Base-by-base conservation (phyloP, 805 yeast genomes). In the Nakazawaea sp. region DNA sequence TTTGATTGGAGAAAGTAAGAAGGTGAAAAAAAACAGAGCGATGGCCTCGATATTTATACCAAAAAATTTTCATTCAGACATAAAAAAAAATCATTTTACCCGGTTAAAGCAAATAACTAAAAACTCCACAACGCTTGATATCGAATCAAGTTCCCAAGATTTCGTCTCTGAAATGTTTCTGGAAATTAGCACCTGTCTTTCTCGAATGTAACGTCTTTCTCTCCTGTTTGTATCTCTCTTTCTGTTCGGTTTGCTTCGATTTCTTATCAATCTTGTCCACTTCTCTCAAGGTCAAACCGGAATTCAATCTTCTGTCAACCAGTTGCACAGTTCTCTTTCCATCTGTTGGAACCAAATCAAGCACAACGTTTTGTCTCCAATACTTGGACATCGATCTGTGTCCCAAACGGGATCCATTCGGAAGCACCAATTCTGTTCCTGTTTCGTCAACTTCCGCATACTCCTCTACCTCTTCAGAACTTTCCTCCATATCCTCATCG, bases 141-240 rank as follows among this genome's bases (percentile, higher is more conserved):
- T 9, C 26, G 11, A 23, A 23, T n/a, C n/a, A n/a, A n/a, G n/a
- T n/a, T n/a, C n/a, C n/a, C 45, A 81, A 61, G 46, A 79, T 54
- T 49, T 70, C 76, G 52, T 83, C 90, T 54, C 92, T 70, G 63
- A 58, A 84, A 53, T 88, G 89, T 31, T 73, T 73, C 64, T 86
- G 88, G 64, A 75, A 73, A 56, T 90, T 90, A 53, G 75, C 61
- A 52, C 73, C 73, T 12, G 16, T 15, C n/a, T 32, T 29, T 4
- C 30, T 18, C 16, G 30, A 28, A 16, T 28, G 33, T 18, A 30
- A 8, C 13, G 56, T 74, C 80, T 42, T 73, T 66, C 28, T 80
- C 78, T 44, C 78, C 63, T 27, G 61, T 55, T 36, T 65, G 45
- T 18, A 58, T 50, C 43, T 56, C 58, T 43, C 60, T 59, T 44